phyloP scores from a whole-genome alignment of 306 rosid genomes.

The Acacia melanoxylon region DNA sequence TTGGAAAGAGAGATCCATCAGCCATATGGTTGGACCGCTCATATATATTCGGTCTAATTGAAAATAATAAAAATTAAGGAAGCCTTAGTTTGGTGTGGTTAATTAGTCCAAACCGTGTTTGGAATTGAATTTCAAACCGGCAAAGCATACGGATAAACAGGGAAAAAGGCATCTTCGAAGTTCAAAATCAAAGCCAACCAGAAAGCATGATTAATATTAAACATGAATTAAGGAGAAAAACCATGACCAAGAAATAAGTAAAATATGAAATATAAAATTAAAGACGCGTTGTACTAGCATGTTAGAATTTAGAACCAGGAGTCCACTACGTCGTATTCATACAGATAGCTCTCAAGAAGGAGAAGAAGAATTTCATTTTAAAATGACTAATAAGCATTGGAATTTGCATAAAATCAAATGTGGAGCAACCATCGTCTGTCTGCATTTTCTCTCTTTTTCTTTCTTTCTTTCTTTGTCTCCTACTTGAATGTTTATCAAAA shows the following conservation, averaged over 20 bases:
- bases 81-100: background rate
- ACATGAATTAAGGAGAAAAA: conserved; percentile 28
- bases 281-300: conserved; percentile 13
- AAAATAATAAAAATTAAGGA: background rate
- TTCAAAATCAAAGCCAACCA: conserved; percentile 44
- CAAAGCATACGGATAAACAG: conserved; percentile 53
- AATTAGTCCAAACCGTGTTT: conserved; percentile 36
- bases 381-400: conserved; percentile 11
- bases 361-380: conserved; percentile 2
- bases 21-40: conserved; percentile 50
- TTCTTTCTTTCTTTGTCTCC: conserved; percentile 17
- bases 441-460: conserved; percentile 24
- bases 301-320: conserved; percentile 12
- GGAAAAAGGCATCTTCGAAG: conserved; percentile 49
- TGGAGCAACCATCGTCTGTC: conserved; percentile 19
- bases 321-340: conserved; percentile 26
- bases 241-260: background rate
- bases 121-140: conserved; percentile 41
- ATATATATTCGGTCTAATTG: conserved; percentile 4
- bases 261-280: background rate
- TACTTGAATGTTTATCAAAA: conserved; percentile 38
- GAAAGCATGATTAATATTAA: conserved; percentile 34
- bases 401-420: conserved; percentile 35
- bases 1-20: conserved; percentile 36
- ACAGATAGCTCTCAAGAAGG: conserved; percentile 24